phyloP scores from a whole-genome alignment of 2,329 filamentous ascomycete species.

The Paecilomyces sp. region DNA sequence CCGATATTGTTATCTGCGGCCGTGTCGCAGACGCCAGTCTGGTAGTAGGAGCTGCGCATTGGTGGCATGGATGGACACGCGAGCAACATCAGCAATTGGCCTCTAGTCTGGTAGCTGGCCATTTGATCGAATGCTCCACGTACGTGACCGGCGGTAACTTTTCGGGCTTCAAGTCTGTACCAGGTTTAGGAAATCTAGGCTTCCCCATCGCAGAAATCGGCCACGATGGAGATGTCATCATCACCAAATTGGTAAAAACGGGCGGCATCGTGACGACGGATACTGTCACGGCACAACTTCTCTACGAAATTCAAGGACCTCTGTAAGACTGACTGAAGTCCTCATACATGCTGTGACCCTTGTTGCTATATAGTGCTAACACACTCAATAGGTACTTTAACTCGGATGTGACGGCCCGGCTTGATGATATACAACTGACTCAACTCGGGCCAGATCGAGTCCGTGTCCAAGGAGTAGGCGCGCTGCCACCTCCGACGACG shows the following conservation, averaged over 20 bases:
- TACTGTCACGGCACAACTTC: neutral
- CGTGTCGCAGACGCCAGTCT: constrained; percentile 32
- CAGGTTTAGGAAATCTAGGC: constrained; percentile 9
- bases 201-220: constrained; percentile 22
- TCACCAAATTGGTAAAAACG: neutral
- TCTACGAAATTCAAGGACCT: neutral
- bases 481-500: constrained; percentile 41
- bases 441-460: neutral
- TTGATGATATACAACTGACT: neutral
- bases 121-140: constrained; percentile 21
- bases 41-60: constrained; percentile 21
- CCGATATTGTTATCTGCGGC: constrained; percentile 38
- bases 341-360: neutral
- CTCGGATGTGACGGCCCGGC: constrained; percentile 2
- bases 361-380: no score
- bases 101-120: constrained; percentile 16
- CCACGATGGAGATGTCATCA: neutral
- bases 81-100: constrained; percentile 20
- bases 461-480: constrained; percentile 31
- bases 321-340: neutral
- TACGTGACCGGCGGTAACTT: constrained; percentile 20
- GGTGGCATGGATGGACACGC: constrained; percentile 24
- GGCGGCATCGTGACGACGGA: neutral
- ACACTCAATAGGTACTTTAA: neutral
- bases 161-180: constrained; percentile 17